A percentile compares a stretch with the other conserved stretches of the same genome.
Conservation (phyloP, 2,329 filamentous ascomycete species). For the Lecanoromycetidae sp. region DNA sequence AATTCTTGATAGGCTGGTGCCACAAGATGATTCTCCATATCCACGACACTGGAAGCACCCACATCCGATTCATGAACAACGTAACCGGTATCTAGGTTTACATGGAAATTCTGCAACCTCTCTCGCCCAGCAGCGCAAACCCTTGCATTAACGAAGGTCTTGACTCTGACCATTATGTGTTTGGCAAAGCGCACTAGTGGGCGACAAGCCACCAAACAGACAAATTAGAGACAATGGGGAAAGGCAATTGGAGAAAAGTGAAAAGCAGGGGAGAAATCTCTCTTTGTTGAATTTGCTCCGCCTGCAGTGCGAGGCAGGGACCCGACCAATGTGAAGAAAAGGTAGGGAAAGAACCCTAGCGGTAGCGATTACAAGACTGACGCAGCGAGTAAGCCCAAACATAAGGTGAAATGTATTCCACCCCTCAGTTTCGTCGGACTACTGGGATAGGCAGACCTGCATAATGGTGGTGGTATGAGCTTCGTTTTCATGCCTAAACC, state of each 20-base stretch:
- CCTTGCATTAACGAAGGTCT: constrained; percentile 35
- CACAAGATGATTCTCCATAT: constrained; percentile 39
- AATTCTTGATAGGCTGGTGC: constrained; percentile 45
- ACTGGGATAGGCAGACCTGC: neutral
- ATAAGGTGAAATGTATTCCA: too few relatives aligned
- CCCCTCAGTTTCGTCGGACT: too few relatives aligned
- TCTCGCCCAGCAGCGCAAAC: constrained; percentile 33
- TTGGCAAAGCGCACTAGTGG: neutral
- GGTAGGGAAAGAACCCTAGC: too few relatives aligned
- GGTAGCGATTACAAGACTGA: too few relatives aligned
- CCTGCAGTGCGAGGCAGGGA: too few relatives aligned
- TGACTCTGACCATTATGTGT: constrained; percentile 25
- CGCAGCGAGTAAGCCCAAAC: too few relatives aligned
- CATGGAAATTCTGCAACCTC: constrained; percentile 33
- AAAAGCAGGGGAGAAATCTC: neutral
- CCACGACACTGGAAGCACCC: constrained; percentile 23
- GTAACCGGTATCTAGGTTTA: constrained; percentile 33
- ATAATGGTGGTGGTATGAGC: neutral
- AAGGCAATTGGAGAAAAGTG: too few relatives aligned
- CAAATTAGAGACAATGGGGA: neutral
- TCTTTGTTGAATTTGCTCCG: too few relatives aligned
- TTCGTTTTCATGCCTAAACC: too few relatives aligned
- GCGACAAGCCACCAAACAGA: too few relatives aligned
- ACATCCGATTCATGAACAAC: constrained; percentile 1
- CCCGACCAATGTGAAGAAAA: too few relatives aligned